Conservation (phyloP, 2,329 filamentous ascomycete species). For the Verticillium isaacii region DNA sequence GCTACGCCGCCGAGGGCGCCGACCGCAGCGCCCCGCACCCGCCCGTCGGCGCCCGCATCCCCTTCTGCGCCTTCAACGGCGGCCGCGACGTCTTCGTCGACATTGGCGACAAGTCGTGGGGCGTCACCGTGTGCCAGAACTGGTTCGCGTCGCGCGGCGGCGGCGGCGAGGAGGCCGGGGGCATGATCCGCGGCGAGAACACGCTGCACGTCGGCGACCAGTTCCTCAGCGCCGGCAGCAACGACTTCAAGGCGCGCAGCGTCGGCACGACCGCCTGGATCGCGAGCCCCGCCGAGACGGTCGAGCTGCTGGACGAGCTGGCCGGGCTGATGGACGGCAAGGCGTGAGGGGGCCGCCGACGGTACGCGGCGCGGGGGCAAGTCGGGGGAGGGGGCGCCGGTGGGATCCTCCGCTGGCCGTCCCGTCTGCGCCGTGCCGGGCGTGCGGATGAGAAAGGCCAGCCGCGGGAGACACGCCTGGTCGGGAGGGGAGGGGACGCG, state of each 20-base stretch:
- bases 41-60: conserved; percentile 40
- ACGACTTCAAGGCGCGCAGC: conserved; percentile 92
- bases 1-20: conserved; percentile 22
- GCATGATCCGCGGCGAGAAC: conserved; percentile 62
- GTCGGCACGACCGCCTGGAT: conserved; percentile 98
- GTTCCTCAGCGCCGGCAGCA: conserved; percentile 89
- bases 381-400: too few species aligned
- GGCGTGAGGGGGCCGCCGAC: not conserved
- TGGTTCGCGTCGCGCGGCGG: conserved; percentile 65
- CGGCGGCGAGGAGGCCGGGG: conserved; percentile 32
- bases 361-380: too few species aligned
- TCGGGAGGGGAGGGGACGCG: too few species aligned
- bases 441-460: not conserved
- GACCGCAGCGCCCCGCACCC: conserved; percentile 9
- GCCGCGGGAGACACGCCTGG: too few species aligned
- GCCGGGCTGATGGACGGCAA: conserved; percentile 43
- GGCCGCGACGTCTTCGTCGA: conserved; percentile 98
- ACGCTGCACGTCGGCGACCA: conserved; percentile 96
- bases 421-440: not conserved
- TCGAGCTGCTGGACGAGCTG: conserved; percentile 82
- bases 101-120: conserved; percentile 97
- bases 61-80: conserved; percentile 97
- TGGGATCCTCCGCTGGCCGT: not conserved
- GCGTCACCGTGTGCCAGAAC: conserved; percentile 84
- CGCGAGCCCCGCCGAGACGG: conserved; percentile 85